Base-by-base conservation (phyloP, 257 asterid species). In the Paraleonurus japonicus region DNA sequence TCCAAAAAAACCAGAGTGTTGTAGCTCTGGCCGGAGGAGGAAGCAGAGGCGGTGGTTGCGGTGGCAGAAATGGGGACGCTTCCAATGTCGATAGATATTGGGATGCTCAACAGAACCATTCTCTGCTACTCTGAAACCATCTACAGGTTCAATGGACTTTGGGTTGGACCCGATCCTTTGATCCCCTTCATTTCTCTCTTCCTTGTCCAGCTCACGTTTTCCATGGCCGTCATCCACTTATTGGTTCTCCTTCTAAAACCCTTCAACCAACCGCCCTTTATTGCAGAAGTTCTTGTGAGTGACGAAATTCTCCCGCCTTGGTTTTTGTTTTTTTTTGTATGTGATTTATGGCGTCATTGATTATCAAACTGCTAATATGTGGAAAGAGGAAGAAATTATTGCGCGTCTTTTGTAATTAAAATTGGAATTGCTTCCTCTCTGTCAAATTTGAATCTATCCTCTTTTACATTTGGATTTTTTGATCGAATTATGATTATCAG, bases 91-190 rank as follows among this genome's bases (percentile, higher is more conserved):
- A 0, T 79, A 24, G 85, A 88, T 68, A 8, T 83, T 22, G 62
- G 1, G 0, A 71, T 19, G 72, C 80, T 94, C 6, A 82, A 82
- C 61, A 43, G 16, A 47, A 84, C 82, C 47, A 82, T 95, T 53
- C 48, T 74, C 33, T 95, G 99, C 83, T 81, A 79, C 62, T 86
- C 97, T 1, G 87, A 89, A 22, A 89, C 88, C 11, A 87, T 95
- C 65, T 92, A 85, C 74, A 74, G 99, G 80, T 73, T 86, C 57
- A 95, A 91, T 71, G 99, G 99, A 3, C 89, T 95, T 7, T 95
- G 99, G 99, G 97, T 92, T 73, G 96, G 96, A 1, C 98, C 98
- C 12, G 87, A 92, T 72, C 99, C 99, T 3, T 79, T 89, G 59
- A 73, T 83, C 1, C 98, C 99, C 79, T 85, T 88, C 80, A 86